A percentile compares a stretch with the other conserved stretches of the same genome.
These are phyloP conservation scores for Pythium grandisporangium DNA, from an alignment of 352 stramenopile genomes.

Conservation along the genomic window DNA sequence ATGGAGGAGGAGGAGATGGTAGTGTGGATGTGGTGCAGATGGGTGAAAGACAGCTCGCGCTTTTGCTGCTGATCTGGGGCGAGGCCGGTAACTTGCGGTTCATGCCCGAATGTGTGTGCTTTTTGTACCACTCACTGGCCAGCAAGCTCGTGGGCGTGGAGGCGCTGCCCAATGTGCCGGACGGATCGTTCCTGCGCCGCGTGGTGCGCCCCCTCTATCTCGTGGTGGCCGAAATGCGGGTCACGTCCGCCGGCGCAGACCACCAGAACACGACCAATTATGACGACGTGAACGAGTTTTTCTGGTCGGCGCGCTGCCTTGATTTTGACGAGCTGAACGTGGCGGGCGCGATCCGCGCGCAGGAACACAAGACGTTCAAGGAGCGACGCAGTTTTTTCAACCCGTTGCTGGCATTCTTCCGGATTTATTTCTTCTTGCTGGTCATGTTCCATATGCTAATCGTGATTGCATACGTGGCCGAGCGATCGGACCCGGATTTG, in stretches of 20 bases:
- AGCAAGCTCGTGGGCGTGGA: conserved; percentile 58
- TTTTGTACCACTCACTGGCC: conserved; percentile 79
- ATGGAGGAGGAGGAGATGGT: too few species aligned
- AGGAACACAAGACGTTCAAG: conserved; percentile 81
- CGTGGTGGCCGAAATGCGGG: conserved; percentile 67
- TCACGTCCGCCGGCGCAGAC: conserved; percentile 30
- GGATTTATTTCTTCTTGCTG: conserved; percentile 83
- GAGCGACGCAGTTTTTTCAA: conserved; percentile 78
- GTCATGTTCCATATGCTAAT: conserved; percentile 75
- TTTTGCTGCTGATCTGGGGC: conserved; percentile 84
- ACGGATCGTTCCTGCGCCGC: conserved; percentile 62
- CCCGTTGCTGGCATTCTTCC: conserved; percentile 75
- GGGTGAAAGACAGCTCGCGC: conserved; percentile 54
- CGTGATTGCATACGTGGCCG: conserved; percentile 72
- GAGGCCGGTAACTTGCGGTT: conserved; percentile 80
- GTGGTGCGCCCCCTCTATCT: conserved; percentile 73
- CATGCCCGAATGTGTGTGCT: conserved; percentile 87
- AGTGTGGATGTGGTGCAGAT: too few species aligned
- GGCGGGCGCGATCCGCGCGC: conserved; percentile 48
- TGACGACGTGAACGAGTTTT: conserved; percentile 88
- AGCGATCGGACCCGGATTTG: conserved; percentile 48
- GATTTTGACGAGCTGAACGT: conserved; percentile 80
- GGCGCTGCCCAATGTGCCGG: conserved; percentile 39
- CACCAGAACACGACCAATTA: conserved; percentile 88
- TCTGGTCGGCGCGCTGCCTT: conserved; percentile 70